Conservation (phyloP, 2,329 filamentous ascomycete genomes). For the Pyricularia sp. region DNA sequence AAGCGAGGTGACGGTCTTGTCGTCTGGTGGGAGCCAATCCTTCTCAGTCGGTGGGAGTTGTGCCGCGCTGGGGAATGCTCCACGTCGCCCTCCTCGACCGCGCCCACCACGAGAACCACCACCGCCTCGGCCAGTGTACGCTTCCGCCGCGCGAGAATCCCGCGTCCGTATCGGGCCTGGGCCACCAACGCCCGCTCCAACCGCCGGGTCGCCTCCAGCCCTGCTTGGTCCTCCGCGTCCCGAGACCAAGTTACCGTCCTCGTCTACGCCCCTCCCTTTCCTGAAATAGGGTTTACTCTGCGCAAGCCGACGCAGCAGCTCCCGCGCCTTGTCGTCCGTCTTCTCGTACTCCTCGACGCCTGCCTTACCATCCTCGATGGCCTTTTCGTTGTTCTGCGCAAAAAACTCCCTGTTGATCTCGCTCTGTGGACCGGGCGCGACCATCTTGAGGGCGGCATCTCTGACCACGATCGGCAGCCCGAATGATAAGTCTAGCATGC, state of each 20-base stretch:
- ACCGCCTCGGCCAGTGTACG: conserved; percentile 22
- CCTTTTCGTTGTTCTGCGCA: conserved; percentile 90
- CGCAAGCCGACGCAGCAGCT: conserved; percentile 71
- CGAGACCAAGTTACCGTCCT: conserved; percentile 29
- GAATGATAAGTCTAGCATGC: conserved; percentile 95
- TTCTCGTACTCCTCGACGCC: conserved; percentile 1
- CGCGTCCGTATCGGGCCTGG: conserved; percentile 71
- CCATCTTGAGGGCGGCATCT: conserved; percentile 95
- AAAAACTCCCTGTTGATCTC: conserved; percentile 95
- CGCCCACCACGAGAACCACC: neutral
- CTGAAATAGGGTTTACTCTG: conserved; percentile 92
- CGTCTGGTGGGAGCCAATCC: conserved; percentile 74
- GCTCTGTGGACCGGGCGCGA: conserved; percentile 82
- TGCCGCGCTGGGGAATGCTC: conserved; percentile 55
- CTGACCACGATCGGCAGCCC: conserved; percentile 88
- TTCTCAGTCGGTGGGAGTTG: conserved; percentile 68
- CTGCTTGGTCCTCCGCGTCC: conserved; percentile 15
- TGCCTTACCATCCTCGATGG: conserved; percentile 82
- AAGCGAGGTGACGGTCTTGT: conserved; percentile 78
- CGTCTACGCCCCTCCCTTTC: conserved; percentile 66
- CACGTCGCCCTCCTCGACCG: conserved; percentile 26
- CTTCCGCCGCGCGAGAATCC: conserved; percentile 41
- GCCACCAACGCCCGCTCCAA: conserved; percentile 45
- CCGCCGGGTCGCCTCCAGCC: conserved; percentile 31
- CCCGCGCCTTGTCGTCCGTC: conserved; percentile 65